These are phyloP conservation scores for Phellopilus nigrolimitatus DNA, from an alignment of 1,284 basidiomycete genomes.

Conservation along the genomic window DNA sequence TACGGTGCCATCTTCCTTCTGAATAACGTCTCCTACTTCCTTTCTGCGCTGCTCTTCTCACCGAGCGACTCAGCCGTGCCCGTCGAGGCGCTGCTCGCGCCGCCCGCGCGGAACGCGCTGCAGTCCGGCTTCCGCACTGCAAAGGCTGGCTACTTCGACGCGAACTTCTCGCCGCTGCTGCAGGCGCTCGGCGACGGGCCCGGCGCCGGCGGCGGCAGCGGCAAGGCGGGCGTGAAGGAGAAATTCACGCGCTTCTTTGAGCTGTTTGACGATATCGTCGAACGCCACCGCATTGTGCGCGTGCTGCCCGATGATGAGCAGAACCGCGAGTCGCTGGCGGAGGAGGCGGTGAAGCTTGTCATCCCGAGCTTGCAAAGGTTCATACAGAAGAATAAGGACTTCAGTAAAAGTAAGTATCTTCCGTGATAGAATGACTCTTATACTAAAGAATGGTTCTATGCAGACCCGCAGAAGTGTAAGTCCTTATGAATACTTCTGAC, in stretches of 20 bases:
- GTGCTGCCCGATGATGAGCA: conserved; percentile 69
- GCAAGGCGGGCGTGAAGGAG: conserved; percentile 65
- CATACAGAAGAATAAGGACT: conserved; percentile 72
- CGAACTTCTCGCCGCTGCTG: conserved; percentile 73
- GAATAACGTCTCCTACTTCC: conserved; percentile 71
- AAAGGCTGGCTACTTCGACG: conserved; percentile 76
- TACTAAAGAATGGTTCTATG: not conserved
- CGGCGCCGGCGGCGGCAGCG: conserved; percentile 43
- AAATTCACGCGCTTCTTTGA: conserved; percentile 77
- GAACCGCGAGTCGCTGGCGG: conserved; percentile 50
- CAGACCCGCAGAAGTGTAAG: conserved; percentile 80
- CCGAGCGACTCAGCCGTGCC: conserved; percentile 34
- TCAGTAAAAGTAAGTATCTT: conserved; percentile 67
- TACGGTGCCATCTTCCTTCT: conserved; percentile 71
- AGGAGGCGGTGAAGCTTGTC: conserved; percentile 71
- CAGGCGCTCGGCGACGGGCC: conserved; percentile 66
- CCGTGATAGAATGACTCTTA: not conserved
- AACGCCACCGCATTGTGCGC: conserved; percentile 60
- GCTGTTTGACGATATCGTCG: conserved; percentile 67
- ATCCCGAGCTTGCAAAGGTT: conserved; percentile 69
- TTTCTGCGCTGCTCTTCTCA: conserved; percentile 50
- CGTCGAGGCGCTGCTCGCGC: conserved; percentile 46
- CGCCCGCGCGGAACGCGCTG: conserved; percentile 54
- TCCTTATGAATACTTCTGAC: conserved; percentile 19
- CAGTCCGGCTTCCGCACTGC: conserved; percentile 68